Base-by-base conservation (phyloP, 2,329 filamentous ascomycete genomes). In the Cyclaneusma minus region DNA sequence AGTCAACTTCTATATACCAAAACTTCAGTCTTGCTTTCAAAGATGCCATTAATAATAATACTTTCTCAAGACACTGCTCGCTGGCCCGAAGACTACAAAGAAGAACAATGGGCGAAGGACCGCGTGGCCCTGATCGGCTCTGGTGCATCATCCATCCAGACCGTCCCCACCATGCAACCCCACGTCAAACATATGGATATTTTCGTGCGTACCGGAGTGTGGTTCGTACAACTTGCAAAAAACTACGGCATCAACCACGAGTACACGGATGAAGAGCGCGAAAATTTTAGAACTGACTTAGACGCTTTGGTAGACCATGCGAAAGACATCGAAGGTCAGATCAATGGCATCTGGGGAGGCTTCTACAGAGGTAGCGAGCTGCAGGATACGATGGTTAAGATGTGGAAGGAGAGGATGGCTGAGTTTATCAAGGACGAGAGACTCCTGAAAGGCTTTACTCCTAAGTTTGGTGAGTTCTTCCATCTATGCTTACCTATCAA, bases 371-470 rank as follows among this genome's bases (percentile, higher is more conserved):
- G 44, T 4, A 51, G 50, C 4, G 44, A 54, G 29, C 41, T 28
- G 6, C 62, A 65, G 32, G 48, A 48, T 8, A 33, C 33, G 10
- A 49, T 43, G 1, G 49, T 55, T 31, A 37, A 51, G 22, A 21
- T 49, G 4, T 56, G 61, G 30, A 39, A 38, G 13, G 39, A 44
- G 4, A 48, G 58, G 9, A 65, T 64, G 60, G 49, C 45, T 8
- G 56, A 64, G 32, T 53, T 51, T 27, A 60, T 67, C 39, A 62
- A 60, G 33, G 60, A 65, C 31, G 47, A 62, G 32, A 45, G 60
- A 7, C 44, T 64, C 13, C 39, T 62, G 3, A 40, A 61, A 14
- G 37, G 37, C 4, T 35, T 22, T 3, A 23, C 22, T 10, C 8
- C 21, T 26, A 19, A 25, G 7, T 16, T 14, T 20, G n/a, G n/a